Evolutionary conservation across 129 eudicot genomes (phyloP).

Genomic region (Smallanthus sonchifolius): DNA sequence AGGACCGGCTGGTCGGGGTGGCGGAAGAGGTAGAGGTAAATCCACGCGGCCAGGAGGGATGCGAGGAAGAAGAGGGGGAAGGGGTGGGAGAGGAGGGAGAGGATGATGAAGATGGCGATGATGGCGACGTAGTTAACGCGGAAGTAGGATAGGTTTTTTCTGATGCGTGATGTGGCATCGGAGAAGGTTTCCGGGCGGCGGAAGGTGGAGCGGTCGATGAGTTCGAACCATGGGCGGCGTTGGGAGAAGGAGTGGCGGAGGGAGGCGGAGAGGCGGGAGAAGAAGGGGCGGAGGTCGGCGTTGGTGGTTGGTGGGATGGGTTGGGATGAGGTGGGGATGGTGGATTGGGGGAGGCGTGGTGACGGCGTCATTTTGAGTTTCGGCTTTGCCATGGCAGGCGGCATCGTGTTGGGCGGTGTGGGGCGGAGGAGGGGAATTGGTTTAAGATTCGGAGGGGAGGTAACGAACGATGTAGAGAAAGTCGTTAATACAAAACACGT

Average conservation of each 20-base stretch:
- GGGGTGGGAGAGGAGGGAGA: constrained; percentile 67
- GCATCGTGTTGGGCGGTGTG: constrained; percentile 17
- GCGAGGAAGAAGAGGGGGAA: constrained; percentile 58
- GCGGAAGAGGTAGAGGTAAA: constrained; percentile 70
- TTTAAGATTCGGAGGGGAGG: background rate
- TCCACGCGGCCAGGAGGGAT: constrained; percentile 56
- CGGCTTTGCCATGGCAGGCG: background rate
- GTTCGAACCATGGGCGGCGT: constrained; percentile 82
- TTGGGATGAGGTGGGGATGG: background rate
- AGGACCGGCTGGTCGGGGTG: constrained; percentile 59
- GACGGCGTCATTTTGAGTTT: constrained; percentile 9
- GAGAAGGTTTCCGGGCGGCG: constrained; percentile 59
- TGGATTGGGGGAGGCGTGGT: constrained; percentile 28
- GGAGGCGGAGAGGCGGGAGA: constrained; percentile 33
- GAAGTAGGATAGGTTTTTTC: constrained; percentile 64
- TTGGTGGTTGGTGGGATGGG: background rate
- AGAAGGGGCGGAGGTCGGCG: constrained; percentile 53
- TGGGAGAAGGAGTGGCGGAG: constrained; percentile 40
- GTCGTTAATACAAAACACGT: background rate
- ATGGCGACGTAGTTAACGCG: constrained; percentile 55
- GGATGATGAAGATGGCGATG: constrained; percentile 36
- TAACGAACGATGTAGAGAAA: background rate
- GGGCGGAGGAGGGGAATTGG: constrained; percentile 3
- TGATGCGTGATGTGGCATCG: constrained; percentile 55
- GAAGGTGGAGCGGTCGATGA: constrained; percentile 59